A percentile compares a stretch with the other conserved stretches of the same genome.
Evolutionary conservation across 352 stramenopile genomes (phyloP).

Genomic region (Globisporangium viniferum): DNA sequence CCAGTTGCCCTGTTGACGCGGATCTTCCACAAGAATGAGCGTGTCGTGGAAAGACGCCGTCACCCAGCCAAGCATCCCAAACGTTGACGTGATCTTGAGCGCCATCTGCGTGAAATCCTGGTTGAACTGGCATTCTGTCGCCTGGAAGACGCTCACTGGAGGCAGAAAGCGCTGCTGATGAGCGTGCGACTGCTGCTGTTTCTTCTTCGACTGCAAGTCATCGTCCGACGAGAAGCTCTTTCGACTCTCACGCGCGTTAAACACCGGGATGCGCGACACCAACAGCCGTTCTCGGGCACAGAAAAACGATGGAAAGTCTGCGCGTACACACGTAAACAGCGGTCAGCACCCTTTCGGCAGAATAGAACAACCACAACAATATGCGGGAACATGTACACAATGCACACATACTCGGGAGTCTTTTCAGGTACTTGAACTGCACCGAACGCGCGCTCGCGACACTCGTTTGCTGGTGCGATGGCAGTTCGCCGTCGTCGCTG

Average conservation of each 20-base stretch:
- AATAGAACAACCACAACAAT: not conserved
- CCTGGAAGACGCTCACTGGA: constrained; percentile 64
- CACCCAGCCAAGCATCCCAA: constrained; percentile 67
- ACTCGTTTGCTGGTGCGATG: constrained; percentile 27
- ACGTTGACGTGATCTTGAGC: constrained; percentile 62
- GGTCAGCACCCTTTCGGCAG: not conserved
- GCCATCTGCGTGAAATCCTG: constrained; percentile 66
- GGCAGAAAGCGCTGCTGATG: constrained; percentile 44
- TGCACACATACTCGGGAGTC: constrained; percentile 43
- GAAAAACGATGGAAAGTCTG: constrained; percentile 63
- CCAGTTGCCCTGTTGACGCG: constrained; percentile 22
- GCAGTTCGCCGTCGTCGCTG: constrained; percentile 24
- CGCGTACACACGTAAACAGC: constrained; percentile 6
- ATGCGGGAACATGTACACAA: not conserved
- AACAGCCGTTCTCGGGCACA: constrained; percentile 47
- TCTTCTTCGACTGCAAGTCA: constrained; percentile 16
- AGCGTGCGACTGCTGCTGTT: constrained; percentile 20
- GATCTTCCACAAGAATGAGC: constrained; percentile 56
- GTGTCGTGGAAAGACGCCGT: constrained; percentile 51
- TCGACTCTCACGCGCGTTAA: constrained; percentile 22
- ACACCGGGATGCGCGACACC: constrained; percentile 50
- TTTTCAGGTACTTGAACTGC: constrained; percentile 49
- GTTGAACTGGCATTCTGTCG: constrained; percentile 65
- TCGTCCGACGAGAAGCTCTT: constrained; percentile 16
- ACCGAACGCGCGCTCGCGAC: constrained; percentile 19